Evolutionary conservation across 768 basidiomycete species (phyloP).

Genomic region (Kwoniella botswanensis): DNA sequence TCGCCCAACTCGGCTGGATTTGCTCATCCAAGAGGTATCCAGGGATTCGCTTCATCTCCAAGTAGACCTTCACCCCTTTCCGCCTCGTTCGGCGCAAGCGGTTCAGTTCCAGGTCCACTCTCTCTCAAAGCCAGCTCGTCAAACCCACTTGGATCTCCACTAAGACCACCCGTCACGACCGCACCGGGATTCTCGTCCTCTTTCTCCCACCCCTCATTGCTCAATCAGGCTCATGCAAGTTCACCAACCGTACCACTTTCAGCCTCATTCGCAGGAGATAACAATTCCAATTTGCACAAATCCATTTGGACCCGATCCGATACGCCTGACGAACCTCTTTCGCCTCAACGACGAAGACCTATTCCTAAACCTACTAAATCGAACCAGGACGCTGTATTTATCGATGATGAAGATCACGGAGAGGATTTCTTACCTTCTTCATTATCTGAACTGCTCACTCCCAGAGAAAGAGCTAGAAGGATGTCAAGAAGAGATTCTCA

Average conservation of each 20-base stretch:
- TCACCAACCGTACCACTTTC: conserved; percentile 37
- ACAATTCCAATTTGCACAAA: conserved; percentile 21
- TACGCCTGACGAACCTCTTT: conserved; percentile 37
- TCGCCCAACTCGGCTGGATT: conserved; percentile 46
- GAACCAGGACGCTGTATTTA: conserved; percentile 46
- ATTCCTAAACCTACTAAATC: conserved; percentile 25
- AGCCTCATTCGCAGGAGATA: conserved; percentile 48
- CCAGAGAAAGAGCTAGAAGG: conserved; percentile 79
- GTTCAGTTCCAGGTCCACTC: conserved; percentile 56
- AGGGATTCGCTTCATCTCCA: conserved; percentile 49
- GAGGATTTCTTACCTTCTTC: conserved; percentile 84
- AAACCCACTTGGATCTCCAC: conserved; percentile 30
- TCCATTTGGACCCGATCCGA: conserved; percentile 48
- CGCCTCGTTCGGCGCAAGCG: conserved; percentile 59
- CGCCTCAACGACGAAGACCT: conserved; percentile 36
- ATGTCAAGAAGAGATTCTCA: conserved; percentile 62
- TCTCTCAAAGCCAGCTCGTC: conserved; percentile 35
- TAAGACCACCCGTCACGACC: conserved; percentile 43
- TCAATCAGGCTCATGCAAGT: conserved; percentile 2
- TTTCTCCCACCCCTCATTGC: conserved; percentile 42
- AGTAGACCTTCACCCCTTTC: conserved; percentile 54
- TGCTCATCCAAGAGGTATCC: conserved; percentile 22
- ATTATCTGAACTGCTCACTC: conserved; percentile 84
- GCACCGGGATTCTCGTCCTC: conserved; percentile 36
- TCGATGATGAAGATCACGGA: conserved; percentile 67